Evolutionary conservation across 1,284 basidiomycete species (phyloP).

Genomic region (Nidula niveotomentosa): DNA sequence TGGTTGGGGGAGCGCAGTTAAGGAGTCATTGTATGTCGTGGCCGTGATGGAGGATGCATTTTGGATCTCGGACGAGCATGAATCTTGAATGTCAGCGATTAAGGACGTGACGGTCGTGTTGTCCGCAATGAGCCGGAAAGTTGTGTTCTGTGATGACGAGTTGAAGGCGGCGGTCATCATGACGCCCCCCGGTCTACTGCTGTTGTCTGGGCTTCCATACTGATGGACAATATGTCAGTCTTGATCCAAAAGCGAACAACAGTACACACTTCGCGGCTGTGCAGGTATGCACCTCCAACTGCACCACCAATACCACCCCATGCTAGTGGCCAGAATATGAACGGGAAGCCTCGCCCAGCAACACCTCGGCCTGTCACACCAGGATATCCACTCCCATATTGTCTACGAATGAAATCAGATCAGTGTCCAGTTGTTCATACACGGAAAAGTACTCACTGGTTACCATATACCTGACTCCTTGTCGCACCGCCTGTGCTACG

Average conservation of each 20-base stretch:
- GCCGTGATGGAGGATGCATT: conserved; percentile 12
- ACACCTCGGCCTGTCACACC: conserved; percentile 36
- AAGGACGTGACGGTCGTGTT: conserved; percentile 53
- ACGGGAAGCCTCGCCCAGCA: conserved; percentile 45
- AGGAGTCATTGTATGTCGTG: conserved; percentile 18
- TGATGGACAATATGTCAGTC: conserved; percentile 16
- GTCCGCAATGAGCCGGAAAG: conserved; percentile 59
- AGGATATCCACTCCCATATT: conserved; percentile 56
- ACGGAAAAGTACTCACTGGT: conserved; percentile 17
- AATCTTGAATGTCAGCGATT: conserved; percentile 40
- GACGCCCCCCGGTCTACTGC: conserved; percentile 57
- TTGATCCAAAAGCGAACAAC: conserved; percentile 1
- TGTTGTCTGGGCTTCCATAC: conserved; percentile 54
- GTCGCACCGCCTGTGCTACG: conserved; percentile 30
- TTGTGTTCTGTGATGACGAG: conserved; percentile 42
- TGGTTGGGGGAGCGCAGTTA: conserved; percentile 36
- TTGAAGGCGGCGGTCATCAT: conserved; percentile 50
- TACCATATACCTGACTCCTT: conserved; percentile 31
- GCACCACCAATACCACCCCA: conserved; percentile 41
- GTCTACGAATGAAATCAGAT: conserved; percentile 21
- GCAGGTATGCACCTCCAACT: conserved; percentile 36
- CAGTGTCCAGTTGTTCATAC: neutral
- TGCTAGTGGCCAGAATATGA: conserved; percentile 58
- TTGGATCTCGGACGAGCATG: conserved; percentile 39
- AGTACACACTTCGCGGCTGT: conserved; percentile 21